phyloP scores from a whole-genome alignment of 805 yeast species.

The Lipomyces lipofer region DNA sequence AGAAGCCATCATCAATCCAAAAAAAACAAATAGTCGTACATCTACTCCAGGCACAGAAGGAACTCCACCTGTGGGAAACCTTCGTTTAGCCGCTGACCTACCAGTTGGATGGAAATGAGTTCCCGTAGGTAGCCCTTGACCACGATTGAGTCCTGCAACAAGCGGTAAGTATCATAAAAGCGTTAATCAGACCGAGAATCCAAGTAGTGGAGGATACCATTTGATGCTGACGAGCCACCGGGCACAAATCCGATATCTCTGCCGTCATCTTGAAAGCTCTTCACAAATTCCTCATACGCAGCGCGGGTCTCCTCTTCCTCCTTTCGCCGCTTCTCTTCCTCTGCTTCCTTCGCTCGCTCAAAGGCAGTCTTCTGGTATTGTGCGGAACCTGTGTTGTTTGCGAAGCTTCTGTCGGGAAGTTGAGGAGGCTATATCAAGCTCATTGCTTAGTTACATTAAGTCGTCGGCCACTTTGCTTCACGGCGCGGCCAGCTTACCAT shows the following conservation, averaged over 20 bases:
- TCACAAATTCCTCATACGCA: conserved; percentile 28
- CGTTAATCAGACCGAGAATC: too few species aligned
- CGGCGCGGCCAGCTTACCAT: not conserved
- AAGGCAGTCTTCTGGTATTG: conserved; percentile 12
- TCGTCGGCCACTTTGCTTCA: not conserved
- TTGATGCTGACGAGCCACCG: not conserved
- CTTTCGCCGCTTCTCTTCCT: conserved; percentile 9
- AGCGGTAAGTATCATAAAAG: too few species aligned
- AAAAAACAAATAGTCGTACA: too few species aligned
- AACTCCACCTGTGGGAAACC: too few species aligned
- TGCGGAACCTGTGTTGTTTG: not conserved
- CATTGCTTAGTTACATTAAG: not conserved
- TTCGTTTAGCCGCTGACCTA: too few species aligned
- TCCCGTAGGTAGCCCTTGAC: too few species aligned
- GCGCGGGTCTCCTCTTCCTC: conserved; percentile 21
- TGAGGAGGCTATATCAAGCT: not conserved
- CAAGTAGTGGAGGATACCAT: too few species aligned
- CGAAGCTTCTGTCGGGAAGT: not conserved
- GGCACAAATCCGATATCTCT: conserved; percentile 5
- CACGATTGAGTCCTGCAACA: too few species aligned
- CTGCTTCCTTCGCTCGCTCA: conserved; percentile 20
- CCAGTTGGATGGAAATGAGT: too few species aligned
- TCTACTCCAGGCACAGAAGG: too few species aligned
- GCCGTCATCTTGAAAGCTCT: conserved; percentile 18
- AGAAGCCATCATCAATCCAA: too few species aligned